Base-by-base conservation (phyloP, 305 asterid genomes). In the Rubia peregrina region DNA sequence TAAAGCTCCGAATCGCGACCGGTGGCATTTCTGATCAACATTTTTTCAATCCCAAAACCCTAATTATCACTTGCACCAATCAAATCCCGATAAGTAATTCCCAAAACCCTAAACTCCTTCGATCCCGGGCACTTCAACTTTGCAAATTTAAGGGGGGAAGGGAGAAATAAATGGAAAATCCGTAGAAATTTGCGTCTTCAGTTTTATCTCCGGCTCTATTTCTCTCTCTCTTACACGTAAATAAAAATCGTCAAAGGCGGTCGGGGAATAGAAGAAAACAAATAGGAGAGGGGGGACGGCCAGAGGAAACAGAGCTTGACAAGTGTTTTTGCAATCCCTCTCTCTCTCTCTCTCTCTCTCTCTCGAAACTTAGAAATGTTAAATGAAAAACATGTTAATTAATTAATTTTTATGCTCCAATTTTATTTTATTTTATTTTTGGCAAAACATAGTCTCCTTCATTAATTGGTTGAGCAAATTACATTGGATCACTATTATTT, bases 1-100 rank as follows among this genome's bases (percentile, higher is more conserved):
- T 80, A 64, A 44, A 75, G 75, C 72, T 61, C 70, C 79, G 75
- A 81, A 70, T 73, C 79, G 82, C 80, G 80, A 42, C 75, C 59
- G 80, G 75, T 83, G 68, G 87, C 91, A 88, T 83, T 80, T 79
- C 49, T 61, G 49, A 71, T 74, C 82, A 68, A 65, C 81, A 78
- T 80, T 70, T 64, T 60, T 72, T 49, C 13, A 48, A 19, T 16
- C 10, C 53, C 48, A 19, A 68, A 76, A 77, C 70, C 74, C 74
- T 73, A 72, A 61, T 51, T 68, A 42, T 36, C 43, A 5, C 46
- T 36, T 53, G 3, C 46, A 16, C 41, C 30, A 41, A 55, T 22
- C 16, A 9, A 76, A 48, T 61, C 73, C 33, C 71, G 71, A 57
- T 9, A 40, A 40, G 55, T 46, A 51, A 78, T 71, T 67, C 63